Evolutionary conservation across 23 red algal genomes (phyloP), one percentile per base, ranked within the genome.

Genomic region (Gracilaria caudata): DNA sequence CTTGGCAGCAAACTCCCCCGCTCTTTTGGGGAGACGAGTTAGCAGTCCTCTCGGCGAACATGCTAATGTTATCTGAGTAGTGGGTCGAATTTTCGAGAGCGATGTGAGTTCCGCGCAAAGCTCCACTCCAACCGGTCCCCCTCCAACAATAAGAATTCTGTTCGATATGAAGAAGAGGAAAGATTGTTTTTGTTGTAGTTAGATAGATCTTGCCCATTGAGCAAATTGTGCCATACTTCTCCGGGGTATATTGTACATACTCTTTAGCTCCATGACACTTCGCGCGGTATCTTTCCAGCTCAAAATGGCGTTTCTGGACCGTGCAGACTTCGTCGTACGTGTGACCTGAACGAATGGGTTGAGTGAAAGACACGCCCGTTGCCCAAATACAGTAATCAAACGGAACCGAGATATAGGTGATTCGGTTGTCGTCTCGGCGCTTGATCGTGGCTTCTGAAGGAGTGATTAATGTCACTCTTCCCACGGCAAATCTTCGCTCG

Each of bases 371-470:
- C 14, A 77, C 87, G 30, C 87, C 87, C 19, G 87, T 82, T 11
- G 87, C 87, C 87, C 87, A 91, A 13, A 91, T 73, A 45, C 87
- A 91, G 24, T 77, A 82, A 41, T 89, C 85, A 65, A 56, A 89
- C 5, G 71, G 71, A 40, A 89, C 57, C 8, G 74, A 78, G n/a
- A 78, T 64, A 32, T 47, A 53, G 4, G 55, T 56, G 33, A 61
- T 72, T 45, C 61, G 71, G 61, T 61, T 68, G 3, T n/a, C 55
- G 30, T 78, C 51, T 24, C 37, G 55, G 14, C 68, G 34, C 46
- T 56, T 38, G n/a, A 89, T 72, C 30, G 85, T 89, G 56, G 74
- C 85, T 54, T 64, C 85, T 19, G 53, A 36, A 16, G 68, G 51
- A 19, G 85, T 66, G 37, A 89, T 61, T 55, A 54, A 35, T 4